These are phyloP conservation scores for Tillandsia fasciculata DNA, from an alignment of 176 grass and related monocot species.

Conservation along the genomic window DNA sequence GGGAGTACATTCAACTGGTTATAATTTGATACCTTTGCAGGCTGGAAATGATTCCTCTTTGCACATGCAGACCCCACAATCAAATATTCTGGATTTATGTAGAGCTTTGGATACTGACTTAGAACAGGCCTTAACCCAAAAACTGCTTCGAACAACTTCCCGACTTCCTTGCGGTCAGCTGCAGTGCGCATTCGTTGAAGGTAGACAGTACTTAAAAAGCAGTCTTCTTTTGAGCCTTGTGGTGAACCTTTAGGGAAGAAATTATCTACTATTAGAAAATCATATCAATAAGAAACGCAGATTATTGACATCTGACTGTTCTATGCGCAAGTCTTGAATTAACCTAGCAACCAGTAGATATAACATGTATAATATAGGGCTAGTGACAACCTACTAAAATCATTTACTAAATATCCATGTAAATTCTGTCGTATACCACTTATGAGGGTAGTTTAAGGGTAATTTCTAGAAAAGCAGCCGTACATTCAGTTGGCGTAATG, in stretches of 20 bases:
- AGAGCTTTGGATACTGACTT: constrained; percentile 52
- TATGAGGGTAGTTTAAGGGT: too few species aligned
- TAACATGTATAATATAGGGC: too few species aligned
- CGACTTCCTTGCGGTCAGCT: constrained; percentile 63
- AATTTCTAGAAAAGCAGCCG: too few species aligned
- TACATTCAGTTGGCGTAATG: too few species aligned
- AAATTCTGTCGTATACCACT: too few species aligned
- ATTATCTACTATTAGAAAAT: not conserved
- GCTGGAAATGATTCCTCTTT: constrained; percentile 50
- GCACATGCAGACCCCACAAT: constrained; percentile 58
- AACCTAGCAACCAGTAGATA: not conserved
- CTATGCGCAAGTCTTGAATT: not conserved
- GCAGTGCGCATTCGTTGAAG: constrained; percentile 82
- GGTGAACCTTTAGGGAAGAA: constrained; percentile 23
- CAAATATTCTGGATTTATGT: constrained; percentile 57
- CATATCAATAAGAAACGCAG: not conserved
- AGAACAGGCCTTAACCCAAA: constrained; percentile 44
- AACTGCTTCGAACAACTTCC: constrained; percentile 68
- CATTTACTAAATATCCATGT: too few species aligned
- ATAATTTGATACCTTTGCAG: constrained; percentile 36
- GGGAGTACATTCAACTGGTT: constrained; percentile 69
- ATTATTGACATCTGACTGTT: not conserved
- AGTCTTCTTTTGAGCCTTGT: constrained; percentile 38
- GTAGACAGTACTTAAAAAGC: constrained; percentile 80
- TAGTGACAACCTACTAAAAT: too few species aligned